Base-by-base conservation (phyloP, 2,329 filamentous ascomycete genomes). In the Penicillium sp. region DNA sequence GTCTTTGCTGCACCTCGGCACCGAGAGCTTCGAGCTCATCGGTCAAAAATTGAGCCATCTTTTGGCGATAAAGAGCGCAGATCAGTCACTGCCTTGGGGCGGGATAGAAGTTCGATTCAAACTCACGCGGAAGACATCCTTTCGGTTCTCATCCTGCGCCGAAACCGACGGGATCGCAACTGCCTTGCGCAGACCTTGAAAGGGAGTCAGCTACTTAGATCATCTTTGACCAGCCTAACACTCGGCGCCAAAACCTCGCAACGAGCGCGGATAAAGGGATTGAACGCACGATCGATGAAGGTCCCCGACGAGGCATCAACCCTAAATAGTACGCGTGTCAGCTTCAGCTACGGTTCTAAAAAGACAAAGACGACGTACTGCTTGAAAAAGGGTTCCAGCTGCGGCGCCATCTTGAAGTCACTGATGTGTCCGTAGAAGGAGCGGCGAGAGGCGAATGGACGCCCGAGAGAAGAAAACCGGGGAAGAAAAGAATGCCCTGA, bases 141-240 rank as follows among this genome's bases (percentile, higher is more conserved):
- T 85, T 52, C 93, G 85, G 66, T 89, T 86, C 61, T 87, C 86
- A 66, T 93, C 89, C 56, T 96, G 91, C 42, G 92, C 88, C 29
- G 92, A 97, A 69, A 98, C 81, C 56, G 93, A 98, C 18, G 93
- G 93, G 64, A 98, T 98, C 45, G 91, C 92, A 52, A 98, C 93
- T 47, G 93, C 93, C 73, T 91, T 84, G 66, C 88, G 82, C 53
- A 98, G 83, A 62, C 75, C 75, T 77, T 56, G 28, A 50, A 38
- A 23, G 9, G 23, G 28, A 23, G 27, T 49, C 27, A 49, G 46
- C 33, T 28, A 15, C 18, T n/a, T 37, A 6, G 20, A 12, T 24
- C 35, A 9, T 50, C 38, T 57, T 28, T 39, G 50, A 45, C 55
- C 23, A 32, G 49, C 35, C n/a, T 18, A 35, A 31, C 8, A 24